Conservation (phyloP, 2,329 filamentous ascomycete species). For the Samsoniella hepiali region DNA sequence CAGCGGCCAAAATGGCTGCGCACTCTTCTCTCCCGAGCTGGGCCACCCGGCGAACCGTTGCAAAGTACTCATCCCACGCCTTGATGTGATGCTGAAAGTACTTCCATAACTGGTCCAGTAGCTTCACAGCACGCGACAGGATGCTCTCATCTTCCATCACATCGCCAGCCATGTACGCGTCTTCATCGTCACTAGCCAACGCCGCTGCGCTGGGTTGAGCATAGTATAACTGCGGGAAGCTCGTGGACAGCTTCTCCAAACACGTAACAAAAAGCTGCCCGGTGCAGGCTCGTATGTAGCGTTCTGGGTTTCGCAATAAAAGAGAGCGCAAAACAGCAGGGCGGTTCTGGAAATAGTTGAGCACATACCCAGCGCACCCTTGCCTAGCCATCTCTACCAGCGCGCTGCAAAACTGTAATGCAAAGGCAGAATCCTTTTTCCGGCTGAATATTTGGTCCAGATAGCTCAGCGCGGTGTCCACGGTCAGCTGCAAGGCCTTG, state of each 20-base stretch:
- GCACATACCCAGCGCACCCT: constrained; percentile 55
- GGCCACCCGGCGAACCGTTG: constrained; percentile 64
- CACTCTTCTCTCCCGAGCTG: constrained; percentile 58
- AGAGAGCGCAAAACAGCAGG: constrained; percentile 61
- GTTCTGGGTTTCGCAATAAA: constrained; percentile 59
- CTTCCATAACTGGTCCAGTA: constrained; percentile 58
- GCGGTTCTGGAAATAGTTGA: constrained; percentile 58
- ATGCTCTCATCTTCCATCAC: constrained; percentile 24
- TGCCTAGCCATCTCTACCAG: constrained; percentile 46
- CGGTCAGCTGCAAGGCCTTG: constrained; percentile 44
- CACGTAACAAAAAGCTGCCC: constrained; percentile 51
- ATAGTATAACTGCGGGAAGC: constrained; percentile 46
- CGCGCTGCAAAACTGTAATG: constrained; percentile 52
- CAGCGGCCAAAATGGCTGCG: constrained; percentile 55
- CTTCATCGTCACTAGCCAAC: constrained; percentile 6
- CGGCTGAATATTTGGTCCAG: constrained; percentile 73
- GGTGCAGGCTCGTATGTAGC: constrained; percentile 51
- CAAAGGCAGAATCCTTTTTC: constrained; percentile 64
- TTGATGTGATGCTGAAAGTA: constrained; percentile 59
- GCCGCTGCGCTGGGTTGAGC: neutral
- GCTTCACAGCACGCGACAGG: constrained; percentile 39
- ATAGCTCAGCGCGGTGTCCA: constrained; percentile 59
- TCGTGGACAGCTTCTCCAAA: constrained; percentile 49
- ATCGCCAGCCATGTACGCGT: constrained; percentile 11
- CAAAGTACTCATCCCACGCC: constrained; percentile 76